These are phyloP conservation scores for Fusarium caatingaense DNA, from an alignment of 2,329 filamentous ascomycete genomes.

Conservation along the genomic window DNA sequence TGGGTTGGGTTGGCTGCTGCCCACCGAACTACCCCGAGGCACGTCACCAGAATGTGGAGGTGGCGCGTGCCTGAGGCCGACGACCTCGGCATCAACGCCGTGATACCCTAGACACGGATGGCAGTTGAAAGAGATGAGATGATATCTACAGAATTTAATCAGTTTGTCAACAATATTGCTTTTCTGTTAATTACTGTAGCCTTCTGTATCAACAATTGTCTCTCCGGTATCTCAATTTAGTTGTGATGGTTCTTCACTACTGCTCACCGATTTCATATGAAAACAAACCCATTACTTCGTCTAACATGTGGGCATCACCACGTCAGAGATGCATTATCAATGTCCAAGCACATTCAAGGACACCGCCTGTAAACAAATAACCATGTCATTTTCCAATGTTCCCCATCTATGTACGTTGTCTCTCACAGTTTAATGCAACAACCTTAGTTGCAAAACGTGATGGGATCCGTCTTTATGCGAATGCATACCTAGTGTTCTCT, in stretches of 20 bases:
- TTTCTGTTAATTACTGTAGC: accelerated
- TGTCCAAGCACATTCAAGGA: neutral
- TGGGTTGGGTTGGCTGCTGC: neutral
- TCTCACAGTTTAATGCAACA: neutral
- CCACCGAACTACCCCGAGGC: conserved; percentile 40
- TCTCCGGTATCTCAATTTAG: no score
- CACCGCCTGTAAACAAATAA: neutral
- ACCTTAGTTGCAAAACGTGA: neutral
- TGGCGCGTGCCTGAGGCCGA: conserved; percentile 42
- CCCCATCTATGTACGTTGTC: neutral
- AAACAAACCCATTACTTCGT: neutral
- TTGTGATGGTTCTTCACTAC: neutral
- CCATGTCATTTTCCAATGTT: neutral
- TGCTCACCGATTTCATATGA: neutral
- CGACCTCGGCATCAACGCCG: conserved; percentile 28
- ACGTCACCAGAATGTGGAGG: conserved; percentile 44
- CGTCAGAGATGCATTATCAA: no score
- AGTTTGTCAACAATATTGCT: neutral
- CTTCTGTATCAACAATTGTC: accelerated
- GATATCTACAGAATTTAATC: neutral
- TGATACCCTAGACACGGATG: conserved; percentile 27
- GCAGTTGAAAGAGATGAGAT: neutral
- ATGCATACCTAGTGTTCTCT: neutral
- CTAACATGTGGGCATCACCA: neutral
- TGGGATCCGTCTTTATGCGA: neutral